Percentiles rank a stretch among this genome's conserved stretches.
These are phyloP conservation scores for Galerina sulciceps DNA, from an alignment of 768 basidiomycete genomes.

Conservation along the genomic window DNA sequence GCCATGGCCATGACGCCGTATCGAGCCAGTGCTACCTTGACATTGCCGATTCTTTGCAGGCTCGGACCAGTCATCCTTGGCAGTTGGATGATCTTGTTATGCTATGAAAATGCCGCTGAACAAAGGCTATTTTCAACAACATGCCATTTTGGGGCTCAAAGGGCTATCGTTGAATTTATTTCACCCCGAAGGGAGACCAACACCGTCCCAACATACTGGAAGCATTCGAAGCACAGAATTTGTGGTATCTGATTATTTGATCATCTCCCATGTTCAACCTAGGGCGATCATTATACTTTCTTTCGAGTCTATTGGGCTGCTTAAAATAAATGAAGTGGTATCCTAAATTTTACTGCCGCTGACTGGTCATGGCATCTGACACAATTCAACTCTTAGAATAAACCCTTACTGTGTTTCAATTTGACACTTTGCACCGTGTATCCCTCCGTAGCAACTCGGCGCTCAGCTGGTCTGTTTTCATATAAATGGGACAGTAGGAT, in stretches of 20 bases:
- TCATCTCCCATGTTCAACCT: neutral
- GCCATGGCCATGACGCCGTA: neutral
- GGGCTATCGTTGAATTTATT: too few species aligned
- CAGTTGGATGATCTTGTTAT: neutral
- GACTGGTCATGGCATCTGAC: constrained; percentile 3
- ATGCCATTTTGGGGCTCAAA: too few species aligned
- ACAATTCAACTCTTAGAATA: neutral
- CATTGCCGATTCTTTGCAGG: constrained; percentile 7
- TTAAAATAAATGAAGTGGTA: neutral
- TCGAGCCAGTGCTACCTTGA: neutral
- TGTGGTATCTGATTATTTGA: neutral
- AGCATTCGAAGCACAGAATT: neutral
- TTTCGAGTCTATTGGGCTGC: too few species aligned
- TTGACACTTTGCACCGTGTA: constrained; percentile 5
- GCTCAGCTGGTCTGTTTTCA: neutral
- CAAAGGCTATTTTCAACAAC: neutral
- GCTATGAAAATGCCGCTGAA: neutral
- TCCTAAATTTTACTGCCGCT: constrained; percentile 3
- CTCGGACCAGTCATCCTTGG: constrained; percentile 1
- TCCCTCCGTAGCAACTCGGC: constrained; percentile 10
- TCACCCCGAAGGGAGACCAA: too few species aligned
- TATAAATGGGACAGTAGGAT: constrained; percentile 12
- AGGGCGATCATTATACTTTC: too few species aligned
- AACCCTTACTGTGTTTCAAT: constrained; percentile 4
- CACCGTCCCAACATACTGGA: neutral